Conservation (phyloP, 2,329 filamentous ascomycete genomes). For the Anisogramma anomala region DNA sequence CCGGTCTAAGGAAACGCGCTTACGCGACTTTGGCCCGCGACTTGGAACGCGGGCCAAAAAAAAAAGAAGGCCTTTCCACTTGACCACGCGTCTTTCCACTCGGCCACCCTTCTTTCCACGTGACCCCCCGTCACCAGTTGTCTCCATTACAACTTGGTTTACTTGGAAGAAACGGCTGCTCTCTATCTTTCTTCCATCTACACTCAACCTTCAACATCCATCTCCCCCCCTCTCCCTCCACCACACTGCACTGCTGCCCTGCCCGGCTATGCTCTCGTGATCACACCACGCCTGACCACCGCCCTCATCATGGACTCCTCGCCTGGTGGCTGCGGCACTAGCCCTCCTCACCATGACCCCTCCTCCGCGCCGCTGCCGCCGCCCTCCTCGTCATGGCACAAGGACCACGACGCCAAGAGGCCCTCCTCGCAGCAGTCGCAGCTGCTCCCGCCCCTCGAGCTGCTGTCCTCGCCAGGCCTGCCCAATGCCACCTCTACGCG, state of each 20-base stretch:
- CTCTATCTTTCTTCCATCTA: not conserved
- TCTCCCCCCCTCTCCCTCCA: not conserved
- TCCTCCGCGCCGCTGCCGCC: slow-evolving; percentile 14
- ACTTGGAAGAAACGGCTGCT: no score
- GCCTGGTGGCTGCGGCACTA: slow-evolving; percentile 8
- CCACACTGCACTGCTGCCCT: not conserved
- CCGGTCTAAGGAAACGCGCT: slow-evolving; percentile 11
- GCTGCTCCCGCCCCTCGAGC: slow-evolving; percentile 69
- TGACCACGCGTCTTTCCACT: no score
- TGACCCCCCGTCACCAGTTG: no score
- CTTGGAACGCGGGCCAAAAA: slow-evolving; percentile 5
- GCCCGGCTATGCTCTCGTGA: slow-evolving; percentile 7
- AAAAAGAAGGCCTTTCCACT: slow-evolving; percentile 9
- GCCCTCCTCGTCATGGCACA: slow-evolving; percentile 25
- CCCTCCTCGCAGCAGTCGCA: slow-evolving; percentile 40
- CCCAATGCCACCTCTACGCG: slow-evolving; percentile 49
- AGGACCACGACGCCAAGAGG: slow-evolving; percentile 35
- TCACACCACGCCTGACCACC: not conserved
- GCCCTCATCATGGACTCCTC: slow-evolving; percentile 11
- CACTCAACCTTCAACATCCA: no score
- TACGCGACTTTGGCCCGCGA: slow-evolving; percentile 14
- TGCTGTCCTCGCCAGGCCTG: slow-evolving; percentile 61
- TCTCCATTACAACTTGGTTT: no score
- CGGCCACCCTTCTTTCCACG: no score
- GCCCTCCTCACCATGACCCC: slow-evolving; percentile 5